phyloP scores from a whole-genome alignment of 768 basidiomycete species.

The Hypsizygus marmoreus region DNA sequence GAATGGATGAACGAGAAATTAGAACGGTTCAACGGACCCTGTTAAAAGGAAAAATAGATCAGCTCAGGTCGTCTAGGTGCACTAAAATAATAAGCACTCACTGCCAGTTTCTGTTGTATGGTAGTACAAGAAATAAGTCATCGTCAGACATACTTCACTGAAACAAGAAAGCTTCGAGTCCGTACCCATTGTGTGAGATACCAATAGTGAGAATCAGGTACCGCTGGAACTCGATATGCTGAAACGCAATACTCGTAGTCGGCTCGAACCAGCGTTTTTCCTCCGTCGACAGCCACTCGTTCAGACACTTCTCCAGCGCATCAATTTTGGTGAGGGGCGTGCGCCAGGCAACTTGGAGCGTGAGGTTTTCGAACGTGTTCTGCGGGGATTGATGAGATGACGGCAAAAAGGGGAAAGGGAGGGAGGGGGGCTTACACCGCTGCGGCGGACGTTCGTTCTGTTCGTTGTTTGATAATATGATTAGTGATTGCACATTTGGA shows the following conservation, averaged over 20 bases:
- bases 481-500: background rate
- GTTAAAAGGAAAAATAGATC: too few species aligned
- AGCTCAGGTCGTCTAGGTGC: too few species aligned
- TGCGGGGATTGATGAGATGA: conserved; percentile 25
- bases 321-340: conserved; percentile 76
- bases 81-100: too few species aligned
- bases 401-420: background rate
- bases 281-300: conserved; percentile 77
- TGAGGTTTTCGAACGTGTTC: conserved; percentile 69
- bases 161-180: too few species aligned
- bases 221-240: conserved; percentile 65
- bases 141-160: too few species aligned
- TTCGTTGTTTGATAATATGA: conserved; percentile 1
- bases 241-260: conserved; percentile 61
- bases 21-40: conserved; percentile 7
- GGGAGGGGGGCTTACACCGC: conserved; percentile 53
- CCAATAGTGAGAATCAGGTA: conserved; percentile 70
- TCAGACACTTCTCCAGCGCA: conserved; percentile 63
- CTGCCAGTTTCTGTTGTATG: conserved; percentile 25
- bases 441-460: conserved; percentile 74
- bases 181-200: conserved; percentile 56
- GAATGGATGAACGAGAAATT: background rate
- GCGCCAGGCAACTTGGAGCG: conserved; percentile 75
- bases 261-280: conserved; percentile 81
- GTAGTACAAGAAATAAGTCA: too few species aligned